phyloP scores from a whole-genome alignment of 163 green algal genomes.

The Chlamydomonas reinhardtii region DNA sequence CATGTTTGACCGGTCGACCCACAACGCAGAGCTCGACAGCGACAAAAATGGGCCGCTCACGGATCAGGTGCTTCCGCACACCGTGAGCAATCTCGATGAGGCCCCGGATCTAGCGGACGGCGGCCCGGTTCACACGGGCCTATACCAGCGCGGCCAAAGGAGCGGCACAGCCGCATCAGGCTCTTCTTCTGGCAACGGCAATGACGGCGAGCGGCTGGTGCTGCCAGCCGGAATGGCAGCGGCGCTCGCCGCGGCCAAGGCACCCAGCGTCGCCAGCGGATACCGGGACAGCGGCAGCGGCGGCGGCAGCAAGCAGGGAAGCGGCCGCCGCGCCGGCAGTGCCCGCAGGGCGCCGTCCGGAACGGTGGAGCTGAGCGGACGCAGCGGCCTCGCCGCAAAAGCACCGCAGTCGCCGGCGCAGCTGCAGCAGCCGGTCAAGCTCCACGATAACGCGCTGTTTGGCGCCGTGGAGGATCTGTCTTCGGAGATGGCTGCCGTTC shows the following conservation, averaged over 20 bases:
- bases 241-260: not conserved
- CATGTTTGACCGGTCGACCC: not conserved
- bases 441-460: too few species aligned
- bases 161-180: too few species aligned
- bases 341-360: too few species aligned
- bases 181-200: too few species aligned
- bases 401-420: not conserved
- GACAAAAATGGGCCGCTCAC: not conserved
- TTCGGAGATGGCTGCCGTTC: too few species aligned
- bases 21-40: not conserved
- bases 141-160: too few species aligned
- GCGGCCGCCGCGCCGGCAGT: not conserved
- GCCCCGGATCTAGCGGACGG: too few species aligned
- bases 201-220: not conserved
- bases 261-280: not conserved
- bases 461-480: too few species aligned
- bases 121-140: too few species aligned
- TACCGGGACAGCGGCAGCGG: not conserved
- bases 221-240: not conserved
- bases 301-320: too few species aligned
- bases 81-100: not conserved
- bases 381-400: not conserved
- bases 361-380: not conserved
- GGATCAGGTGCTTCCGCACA: not conserved
- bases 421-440: not conserved